Conservation (phyloP, 495 filamentous ascomycete genomes). For the Aspergillus diversus region DNA sequence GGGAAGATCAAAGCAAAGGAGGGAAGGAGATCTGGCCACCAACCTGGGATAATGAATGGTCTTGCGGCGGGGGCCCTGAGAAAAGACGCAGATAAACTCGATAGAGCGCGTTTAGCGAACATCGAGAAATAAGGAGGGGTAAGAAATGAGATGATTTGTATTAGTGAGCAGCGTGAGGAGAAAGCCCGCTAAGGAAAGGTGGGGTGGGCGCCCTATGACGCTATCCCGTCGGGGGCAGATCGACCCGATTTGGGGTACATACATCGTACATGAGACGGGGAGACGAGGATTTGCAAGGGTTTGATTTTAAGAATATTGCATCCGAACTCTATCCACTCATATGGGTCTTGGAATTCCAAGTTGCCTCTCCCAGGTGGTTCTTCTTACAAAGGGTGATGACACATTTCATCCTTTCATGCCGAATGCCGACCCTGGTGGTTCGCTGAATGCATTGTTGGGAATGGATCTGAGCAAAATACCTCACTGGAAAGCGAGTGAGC, state of each 20-base stretch:
- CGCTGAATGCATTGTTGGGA: no score
- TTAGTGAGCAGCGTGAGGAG: slow-evolving; percentile 27
- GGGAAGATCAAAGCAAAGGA: slow-evolving; percentile 6
- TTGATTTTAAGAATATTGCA: no score
- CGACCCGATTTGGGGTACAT: neutral
- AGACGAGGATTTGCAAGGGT: neutral
- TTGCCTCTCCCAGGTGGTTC: no score
- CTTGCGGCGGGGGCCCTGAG: slow-evolving; percentile 34
- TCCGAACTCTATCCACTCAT: no score
- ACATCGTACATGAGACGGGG: neutral
- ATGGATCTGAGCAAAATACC: no score
- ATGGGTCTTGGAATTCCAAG: no score
- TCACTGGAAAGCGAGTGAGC: no score
- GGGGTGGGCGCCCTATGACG: slow-evolving; percentile 24
- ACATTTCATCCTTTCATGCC: no score
- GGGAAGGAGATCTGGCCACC: slow-evolving; percentile 7
- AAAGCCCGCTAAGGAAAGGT: slow-evolving; percentile 18
- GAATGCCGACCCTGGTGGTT: no score
- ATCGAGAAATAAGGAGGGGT: slow-evolving; percentile 22
- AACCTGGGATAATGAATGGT: slow-evolving; percentile 28
- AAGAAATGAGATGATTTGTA: slow-evolving; percentile 12
- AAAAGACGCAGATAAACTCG: slow-evolving; percentile 24
- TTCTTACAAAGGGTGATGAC: no score
- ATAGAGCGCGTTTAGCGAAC: slow-evolving; percentile 26
- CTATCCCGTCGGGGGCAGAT: slow-evolving; percentile 17